These are phyloP conservation scores for Lumnitzera littorea DNA, from an alignment of 345 rosid genomes.

Conservation along the genomic window DNA sequence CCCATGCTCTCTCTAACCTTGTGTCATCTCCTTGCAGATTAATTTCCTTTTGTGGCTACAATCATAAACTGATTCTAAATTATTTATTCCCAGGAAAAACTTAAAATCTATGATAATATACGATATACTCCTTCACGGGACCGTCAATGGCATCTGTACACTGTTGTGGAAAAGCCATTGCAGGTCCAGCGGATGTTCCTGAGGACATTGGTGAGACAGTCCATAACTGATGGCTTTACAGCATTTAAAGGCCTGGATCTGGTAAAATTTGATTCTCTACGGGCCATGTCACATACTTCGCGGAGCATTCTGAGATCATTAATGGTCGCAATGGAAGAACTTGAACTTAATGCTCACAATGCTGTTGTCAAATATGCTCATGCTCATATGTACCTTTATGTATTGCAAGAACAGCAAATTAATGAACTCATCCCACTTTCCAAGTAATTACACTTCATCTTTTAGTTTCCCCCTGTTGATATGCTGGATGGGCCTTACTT, in stretches of 20 bases:
- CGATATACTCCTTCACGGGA: slow-evolving; percentile 76
- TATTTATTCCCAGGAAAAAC: slow-evolving; percentile 70
- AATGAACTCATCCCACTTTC: slow-evolving; percentile 84
- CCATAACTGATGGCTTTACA: slow-evolving; percentile 50
- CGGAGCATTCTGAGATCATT: slow-evolving; percentile 81
- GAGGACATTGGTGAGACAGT: slow-evolving; percentile 90
- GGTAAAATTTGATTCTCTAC: slow-evolving; percentile 32
- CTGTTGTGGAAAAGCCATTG: slow-evolving; percentile 72
- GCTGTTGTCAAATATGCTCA: slow-evolving; percentile 74
- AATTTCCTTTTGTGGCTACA: background rate
- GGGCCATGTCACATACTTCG: slow-evolving; percentile 61
- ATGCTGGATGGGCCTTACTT: slow-evolving; percentile 11
- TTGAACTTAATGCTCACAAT: slow-evolving; percentile 89
- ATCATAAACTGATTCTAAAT: slow-evolving; percentile 10
- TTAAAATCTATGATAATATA: slow-evolving; percentile 71
- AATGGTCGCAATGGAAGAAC: slow-evolving; percentile 93
- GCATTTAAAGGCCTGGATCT: slow-evolving; percentile 52
- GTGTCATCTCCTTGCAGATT: slow-evolving; percentile 11
- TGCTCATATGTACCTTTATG: slow-evolving; percentile 93
- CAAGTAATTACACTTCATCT: slow-evolving; percentile 35
- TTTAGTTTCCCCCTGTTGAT: background rate
- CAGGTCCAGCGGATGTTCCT: slow-evolving; percentile 91
- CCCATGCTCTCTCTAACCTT: too few species aligned
- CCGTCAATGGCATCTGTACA: slow-evolving; percentile 94
- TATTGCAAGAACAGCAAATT: slow-evolving; percentile 80